Conservation (phyloP, 2,329 filamentous ascomycete genomes). For the Elsinoe arachidis region DNA sequence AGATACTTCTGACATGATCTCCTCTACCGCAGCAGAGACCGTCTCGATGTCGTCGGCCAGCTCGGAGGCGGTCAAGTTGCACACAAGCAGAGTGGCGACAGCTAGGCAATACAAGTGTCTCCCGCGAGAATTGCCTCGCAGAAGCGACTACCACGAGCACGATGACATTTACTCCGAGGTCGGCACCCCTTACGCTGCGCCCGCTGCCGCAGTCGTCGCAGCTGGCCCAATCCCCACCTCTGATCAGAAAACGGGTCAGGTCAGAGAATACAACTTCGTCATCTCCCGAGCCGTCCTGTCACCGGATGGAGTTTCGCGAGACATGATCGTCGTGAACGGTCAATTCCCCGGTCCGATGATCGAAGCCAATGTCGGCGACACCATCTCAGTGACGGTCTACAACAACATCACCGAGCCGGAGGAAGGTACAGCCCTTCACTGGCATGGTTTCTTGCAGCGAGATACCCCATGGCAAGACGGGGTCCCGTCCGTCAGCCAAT, state of each 20-base stretch:
- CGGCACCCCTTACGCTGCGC: too few relatives aligned
- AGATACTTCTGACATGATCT: too few relatives aligned
- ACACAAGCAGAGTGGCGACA: too few relatives aligned
- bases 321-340: constrained; percentile 24
- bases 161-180: too few relatives aligned
- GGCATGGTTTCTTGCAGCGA: constrained; percentile 28
- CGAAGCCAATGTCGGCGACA: constrained; percentile 29
- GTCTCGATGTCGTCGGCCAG: too few relatives aligned
- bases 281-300: not conserved
- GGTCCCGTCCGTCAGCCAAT: constrained; percentile 25
- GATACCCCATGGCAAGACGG: constrained; percentile 27
- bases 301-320: constrained; percentile 16
- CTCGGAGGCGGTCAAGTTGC: too few relatives aligned
- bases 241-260: not conserved
- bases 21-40: too few relatives aligned
- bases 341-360: constrained; percentile 27
- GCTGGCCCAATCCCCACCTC: too few relatives aligned
- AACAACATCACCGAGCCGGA: constrained; percentile 33
- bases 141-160: too few relatives aligned
- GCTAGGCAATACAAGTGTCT: too few relatives aligned
- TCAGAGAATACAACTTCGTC: not conserved
- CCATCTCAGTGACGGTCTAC: constrained; percentile 23
- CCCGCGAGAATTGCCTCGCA: too few relatives aligned
- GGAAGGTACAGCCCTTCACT: constrained; percentile 28
- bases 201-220: too few relatives aligned